phyloP scores from a whole-genome alignment of 2,329 filamentous ascomycete species.

The Myrmaecium sp. region DNA sequence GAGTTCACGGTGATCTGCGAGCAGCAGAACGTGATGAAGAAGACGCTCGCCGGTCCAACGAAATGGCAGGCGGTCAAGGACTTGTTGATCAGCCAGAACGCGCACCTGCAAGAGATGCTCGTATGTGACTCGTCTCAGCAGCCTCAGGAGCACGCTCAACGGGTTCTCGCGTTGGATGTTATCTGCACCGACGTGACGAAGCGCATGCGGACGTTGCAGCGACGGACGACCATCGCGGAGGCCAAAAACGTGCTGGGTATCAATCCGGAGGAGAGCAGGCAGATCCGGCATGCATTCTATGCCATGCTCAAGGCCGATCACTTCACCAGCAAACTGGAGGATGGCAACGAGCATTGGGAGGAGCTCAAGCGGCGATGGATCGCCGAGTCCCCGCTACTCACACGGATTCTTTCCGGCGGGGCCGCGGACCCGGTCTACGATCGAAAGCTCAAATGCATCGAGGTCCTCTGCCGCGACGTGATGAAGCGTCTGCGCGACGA shows the following conservation, averaged over 20 bases:
- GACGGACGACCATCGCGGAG: slow-evolving; percentile 54
- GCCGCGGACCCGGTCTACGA: slow-evolving; percentile 35
- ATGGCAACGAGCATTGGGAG: slow-evolving; percentile 54
- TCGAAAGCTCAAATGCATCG: slow-evolving; percentile 46
- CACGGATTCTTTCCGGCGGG: slow-evolving; percentile 34
- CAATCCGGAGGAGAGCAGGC: slow-evolving; percentile 50
- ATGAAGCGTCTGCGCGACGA: slow-evolving; percentile 62
- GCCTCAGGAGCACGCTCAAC: slow-evolving; percentile 31
- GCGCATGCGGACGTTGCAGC: slow-evolving; percentile 48
- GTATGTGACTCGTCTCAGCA: slow-evolving; percentile 25
- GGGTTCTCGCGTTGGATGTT: slow-evolving; percentile 55
- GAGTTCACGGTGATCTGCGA: slow-evolving; percentile 56
- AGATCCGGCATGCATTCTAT: slow-evolving; percentile 49
- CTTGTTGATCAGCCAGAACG: slow-evolving; percentile 45
- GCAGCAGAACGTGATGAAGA: slow-evolving; percentile 51
- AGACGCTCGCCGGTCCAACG: slow-evolving; percentile 56
- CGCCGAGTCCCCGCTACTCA: slow-evolving; percentile 37
- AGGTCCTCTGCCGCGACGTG: slow-evolving; percentile 57
- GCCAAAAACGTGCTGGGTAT: slow-evolving; percentile 56
- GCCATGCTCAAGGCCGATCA: slow-evolving; percentile 46
- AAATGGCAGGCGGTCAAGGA: slow-evolving; percentile 58
- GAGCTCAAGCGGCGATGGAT: slow-evolving; percentile 55
- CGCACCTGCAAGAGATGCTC: slow-evolving; percentile 46
- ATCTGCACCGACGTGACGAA: slow-evolving; percentile 74
- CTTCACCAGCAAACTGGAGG: slow-evolving; percentile 57